A percentile compares a stretch with the other conserved stretches of the same genome.
Evolutionary conservation across 352 stramenopile genomes (phyloP).

Genomic region (Globisporangium canariense): DNA sequence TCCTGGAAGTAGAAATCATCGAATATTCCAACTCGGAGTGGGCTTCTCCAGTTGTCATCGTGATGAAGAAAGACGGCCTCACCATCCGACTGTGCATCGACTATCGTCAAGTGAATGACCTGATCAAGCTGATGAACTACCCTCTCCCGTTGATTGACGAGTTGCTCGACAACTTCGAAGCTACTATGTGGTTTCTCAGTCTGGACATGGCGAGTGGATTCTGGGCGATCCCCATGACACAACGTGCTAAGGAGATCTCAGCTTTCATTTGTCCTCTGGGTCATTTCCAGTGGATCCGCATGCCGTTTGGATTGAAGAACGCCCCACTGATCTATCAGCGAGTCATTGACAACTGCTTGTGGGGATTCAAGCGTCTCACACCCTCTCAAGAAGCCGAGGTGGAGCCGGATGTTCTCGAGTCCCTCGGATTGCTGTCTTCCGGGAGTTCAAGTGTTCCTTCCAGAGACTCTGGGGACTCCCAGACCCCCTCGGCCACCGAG

Average conservation of each 20-base stretch:
- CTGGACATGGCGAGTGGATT: constrained; percentile 15
- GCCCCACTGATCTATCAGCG: constrained; percentile 13
- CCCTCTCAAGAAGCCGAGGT: neutral
- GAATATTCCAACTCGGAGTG: neutral
- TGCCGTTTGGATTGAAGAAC: constrained; percentile 26
- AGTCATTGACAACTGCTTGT: constrained; percentile 14
- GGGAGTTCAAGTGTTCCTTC: too few relatives aligned
- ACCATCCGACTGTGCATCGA: constrained; percentile 20
- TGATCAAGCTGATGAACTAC: constrained; percentile 22
- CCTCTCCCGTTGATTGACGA: constrained; percentile 24
- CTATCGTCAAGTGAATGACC: constrained; percentile 16
- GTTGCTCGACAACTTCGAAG: constrained; percentile 23
- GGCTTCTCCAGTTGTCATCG: neutral
- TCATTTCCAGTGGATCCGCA: constrained; percentile 21
- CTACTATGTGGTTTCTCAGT: constrained; percentile 11
- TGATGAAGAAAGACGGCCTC: constrained; percentile 22
- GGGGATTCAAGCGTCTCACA: constrained; percentile 8
- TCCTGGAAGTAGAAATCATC: neutral
- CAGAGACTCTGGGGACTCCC: too few relatives aligned
- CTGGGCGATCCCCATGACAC: constrained; percentile 17
- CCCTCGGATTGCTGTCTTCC: too few relatives aligned
- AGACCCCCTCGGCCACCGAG: too few relatives aligned
- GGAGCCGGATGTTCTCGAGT: too few relatives aligned
- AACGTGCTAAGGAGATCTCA: constrained; percentile 14
- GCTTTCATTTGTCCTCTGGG: constrained; percentile 22